phyloP scores from a whole-genome alignment of 257 asterid species.

The Solanum megistacrolobum region DNA sequence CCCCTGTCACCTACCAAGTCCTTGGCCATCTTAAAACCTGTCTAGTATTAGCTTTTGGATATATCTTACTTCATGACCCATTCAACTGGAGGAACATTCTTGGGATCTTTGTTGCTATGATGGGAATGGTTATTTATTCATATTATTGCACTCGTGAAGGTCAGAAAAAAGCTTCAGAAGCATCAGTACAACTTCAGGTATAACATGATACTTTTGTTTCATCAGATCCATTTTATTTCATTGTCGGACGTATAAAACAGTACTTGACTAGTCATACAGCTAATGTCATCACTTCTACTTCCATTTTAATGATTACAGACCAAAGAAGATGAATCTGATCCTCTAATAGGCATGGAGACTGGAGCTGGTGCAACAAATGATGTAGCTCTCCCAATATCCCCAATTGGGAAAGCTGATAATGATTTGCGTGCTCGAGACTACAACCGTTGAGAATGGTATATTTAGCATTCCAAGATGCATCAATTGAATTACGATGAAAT shows the following conservation, averaged over 20 bases:
- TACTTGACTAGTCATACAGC: neutral
- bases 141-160: slow-evolving; percentile 47
- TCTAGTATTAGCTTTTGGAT: slow-evolving; percentile 57
- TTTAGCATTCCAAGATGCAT: neutral
- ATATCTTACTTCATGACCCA: slow-evolving; percentile 44
- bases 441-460: neutral
- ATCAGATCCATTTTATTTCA: neutral
- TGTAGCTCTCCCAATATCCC: slow-evolving; percentile 33
- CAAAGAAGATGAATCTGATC: slow-evolving; percentile 56
- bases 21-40: slow-evolving; percentile 79
- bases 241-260: neutral
- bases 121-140: slow-evolving; percentile 58
- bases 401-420: slow-evolving; percentile 33
- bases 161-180: slow-evolving; percentile 41
- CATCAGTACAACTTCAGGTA: slow-evolving; percentile 44
- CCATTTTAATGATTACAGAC: slow-evolving; percentile 21
- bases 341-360: slow-evolving; percentile 49
- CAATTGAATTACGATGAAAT: neutral
- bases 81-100: slow-evolving; percentile 64
- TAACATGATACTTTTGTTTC: slow-evolving; percentile 2
- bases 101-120: slow-evolving; percentile 49
- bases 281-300: neutral
- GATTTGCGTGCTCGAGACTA: slow-evolving; percentile 20
- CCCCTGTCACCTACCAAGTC: slow-evolving; percentile 75
- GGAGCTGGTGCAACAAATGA: slow-evolving; percentile 29